Conservation (phyloP, 768 basidiomycete species). For the Neoboletus magnificus region DNA sequence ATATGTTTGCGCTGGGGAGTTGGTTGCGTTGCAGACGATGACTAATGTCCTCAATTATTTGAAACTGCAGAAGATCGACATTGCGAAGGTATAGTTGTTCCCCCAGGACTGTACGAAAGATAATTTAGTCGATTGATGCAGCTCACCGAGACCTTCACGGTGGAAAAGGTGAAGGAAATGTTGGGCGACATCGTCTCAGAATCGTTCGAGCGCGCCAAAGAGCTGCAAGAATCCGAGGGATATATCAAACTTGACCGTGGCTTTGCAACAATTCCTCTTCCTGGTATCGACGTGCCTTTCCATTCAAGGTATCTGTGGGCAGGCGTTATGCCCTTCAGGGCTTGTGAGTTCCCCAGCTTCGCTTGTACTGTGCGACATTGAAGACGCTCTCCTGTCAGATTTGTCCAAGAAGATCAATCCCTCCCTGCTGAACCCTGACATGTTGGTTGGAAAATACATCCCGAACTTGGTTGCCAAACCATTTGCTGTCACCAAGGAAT, state of each 20-base stretch:
- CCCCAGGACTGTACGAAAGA: not conserved
- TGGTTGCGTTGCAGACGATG: constrained; percentile 87
- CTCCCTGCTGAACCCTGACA: constrained; percentile 87
- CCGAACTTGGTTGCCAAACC: constrained; percentile 93
- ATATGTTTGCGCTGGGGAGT: constrained; percentile 98
- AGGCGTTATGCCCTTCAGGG: constrained; percentile 95
- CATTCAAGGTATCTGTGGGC: constrained; percentile 99
- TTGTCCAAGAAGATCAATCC: constrained; percentile 98
- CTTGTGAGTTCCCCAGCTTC: constrained; percentile 57
- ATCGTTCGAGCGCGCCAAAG: constrained; percentile 70
- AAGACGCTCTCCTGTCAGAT: constrained; percentile 44
- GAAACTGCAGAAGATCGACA: constrained; percentile 95
- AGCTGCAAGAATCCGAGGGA: constrained; percentile 78
- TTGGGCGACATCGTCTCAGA: constrained; percentile 86
- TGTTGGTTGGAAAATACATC: constrained; percentile 92
- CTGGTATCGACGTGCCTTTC: constrained; percentile 99
- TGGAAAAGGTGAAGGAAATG: constrained; percentile 97
- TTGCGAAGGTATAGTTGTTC: constrained; percentile 59
- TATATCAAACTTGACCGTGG: constrained; percentile 95
- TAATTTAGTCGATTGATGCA: constrained; percentile 29
- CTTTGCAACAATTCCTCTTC: constrained; percentile 91
- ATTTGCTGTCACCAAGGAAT: constrained; percentile 79
- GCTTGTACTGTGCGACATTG: not conserved
- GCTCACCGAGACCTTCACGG: constrained; percentile 82
- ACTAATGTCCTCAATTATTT: constrained; percentile 96